Evolutionary conservation across 306 rosid species (phyloP).

Genomic region (Aeschynomene evenia): DNA sequence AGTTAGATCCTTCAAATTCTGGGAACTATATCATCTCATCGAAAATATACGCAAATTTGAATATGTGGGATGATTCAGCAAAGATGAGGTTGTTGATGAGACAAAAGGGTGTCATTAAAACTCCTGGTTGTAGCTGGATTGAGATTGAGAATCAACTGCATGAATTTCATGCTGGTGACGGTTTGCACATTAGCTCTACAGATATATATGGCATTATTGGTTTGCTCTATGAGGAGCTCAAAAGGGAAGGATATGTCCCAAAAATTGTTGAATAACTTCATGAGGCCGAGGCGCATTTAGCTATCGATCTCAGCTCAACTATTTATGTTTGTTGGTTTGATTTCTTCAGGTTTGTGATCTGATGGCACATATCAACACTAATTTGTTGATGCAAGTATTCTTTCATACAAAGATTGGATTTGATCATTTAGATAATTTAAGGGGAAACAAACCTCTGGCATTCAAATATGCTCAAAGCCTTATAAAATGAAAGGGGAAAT

Average conservation of each 20-base stretch:
- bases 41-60: slow-evolving; percentile 62
- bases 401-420: slow-evolving; percentile 15
- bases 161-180: slow-evolving; percentile 85
- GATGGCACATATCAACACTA: background rate
- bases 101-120: slow-evolving; percentile 74
- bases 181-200: slow-evolving; percentile 33
- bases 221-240: slow-evolving; percentile 63
- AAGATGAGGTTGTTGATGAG: slow-evolving; percentile 86
- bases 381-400: slow-evolving; percentile 6
- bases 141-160: slow-evolving; percentile 62
- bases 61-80: slow-evolving; percentile 89
- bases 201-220: slow-evolving; percentile 42
- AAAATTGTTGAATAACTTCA: slow-evolving; percentile 40
- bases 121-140: slow-evolving; percentile 99
- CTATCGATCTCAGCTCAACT: slow-evolving; percentile 23
- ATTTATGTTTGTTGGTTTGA: slow-evolving; percentile 13
- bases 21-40: slow-evolving; percentile 86
- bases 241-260: slow-evolving; percentile 78
- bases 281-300: slow-evolving; percentile 19
- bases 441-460: background rate
- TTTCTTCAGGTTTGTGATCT: slow-evolving; percentile 22
- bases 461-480: background rate
- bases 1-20: slow-evolving; percentile 86
- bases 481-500: slow-evolving; percentile 15
- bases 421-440: slow-evolving; percentile 12